A percentile compares a stretch with the other conserved stretches of the same genome.
Evolutionary conservation across 108 stramenopile genomes (phyloP).

Genomic region (Skeletonema grethae): DNA sequence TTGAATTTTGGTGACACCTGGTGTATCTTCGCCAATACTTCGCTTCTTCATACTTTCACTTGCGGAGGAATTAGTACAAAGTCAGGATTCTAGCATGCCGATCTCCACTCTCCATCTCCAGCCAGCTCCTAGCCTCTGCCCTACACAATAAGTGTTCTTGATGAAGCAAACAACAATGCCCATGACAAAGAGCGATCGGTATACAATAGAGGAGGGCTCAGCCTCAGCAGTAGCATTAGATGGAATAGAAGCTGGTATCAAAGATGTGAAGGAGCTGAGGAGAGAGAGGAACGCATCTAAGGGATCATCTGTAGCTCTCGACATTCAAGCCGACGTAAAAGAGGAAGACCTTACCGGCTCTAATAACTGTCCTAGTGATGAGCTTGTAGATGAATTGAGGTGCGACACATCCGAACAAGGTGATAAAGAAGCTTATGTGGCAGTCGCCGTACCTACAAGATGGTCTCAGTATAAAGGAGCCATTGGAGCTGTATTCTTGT

Average conservation of each 20-base stretch:
- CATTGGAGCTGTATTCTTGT: not conserved
- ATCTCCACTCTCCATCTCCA: too few species aligned
- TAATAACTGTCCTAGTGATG: not conserved
- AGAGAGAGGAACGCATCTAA: not conserved
- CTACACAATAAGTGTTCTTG: too few species aligned
- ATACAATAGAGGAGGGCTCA: too few species aligned
- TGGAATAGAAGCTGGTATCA: not conserved
- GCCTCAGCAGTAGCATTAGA: not conserved
- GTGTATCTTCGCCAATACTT: too few species aligned
- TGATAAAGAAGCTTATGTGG: not conserved
- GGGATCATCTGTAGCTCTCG: conserved; percentile 1
- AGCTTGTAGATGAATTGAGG: not conserved
- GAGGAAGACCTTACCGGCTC: not conserved
- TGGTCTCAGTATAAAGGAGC: not conserved
- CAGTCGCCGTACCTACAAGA: too few species aligned
- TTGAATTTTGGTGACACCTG: too few species aligned
- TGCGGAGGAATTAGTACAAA: not conserved
- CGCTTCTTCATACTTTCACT: too few species aligned
- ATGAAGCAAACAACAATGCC: too few species aligned
- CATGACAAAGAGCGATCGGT: too few species aligned
- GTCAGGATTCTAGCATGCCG: not conserved
- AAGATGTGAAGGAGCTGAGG: not conserved
- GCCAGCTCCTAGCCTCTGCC: too few species aligned
- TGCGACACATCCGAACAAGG: not conserved
- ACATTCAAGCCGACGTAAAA: not conserved